phyloP scores from a whole-genome alignment of 176 grass and related monocot species.

The Ensete glaucum region DNA sequence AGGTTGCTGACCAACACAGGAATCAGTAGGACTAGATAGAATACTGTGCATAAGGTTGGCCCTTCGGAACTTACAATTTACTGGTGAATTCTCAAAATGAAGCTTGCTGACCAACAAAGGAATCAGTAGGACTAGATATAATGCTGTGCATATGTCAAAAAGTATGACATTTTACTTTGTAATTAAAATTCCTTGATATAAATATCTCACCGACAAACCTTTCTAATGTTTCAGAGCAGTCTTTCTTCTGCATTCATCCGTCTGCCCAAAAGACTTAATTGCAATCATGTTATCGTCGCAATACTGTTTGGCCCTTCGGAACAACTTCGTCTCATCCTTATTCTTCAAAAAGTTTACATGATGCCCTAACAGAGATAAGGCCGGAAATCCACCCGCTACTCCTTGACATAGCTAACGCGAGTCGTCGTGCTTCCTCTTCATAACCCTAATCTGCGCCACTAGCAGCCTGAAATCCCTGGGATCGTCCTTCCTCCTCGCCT shows the following conservation, averaged over 20 bases:
- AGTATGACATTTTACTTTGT: neutral
- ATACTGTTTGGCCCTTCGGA: constrained; percentile 30
- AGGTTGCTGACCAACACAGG: neutral
- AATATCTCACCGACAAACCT: neutral
- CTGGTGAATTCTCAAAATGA: neutral
- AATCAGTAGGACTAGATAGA: neutral
- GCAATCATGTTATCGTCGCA: constrained; percentile 31
- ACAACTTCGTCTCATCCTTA: constrained; percentile 38
- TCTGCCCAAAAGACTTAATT: constrained; percentile 29
- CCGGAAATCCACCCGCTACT: constrained; percentile 44
- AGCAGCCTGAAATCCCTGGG: constrained; percentile 41
- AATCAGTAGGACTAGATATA: neutral
- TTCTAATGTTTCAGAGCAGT: constrained; percentile 15
- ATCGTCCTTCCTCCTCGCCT: constrained; percentile 26
- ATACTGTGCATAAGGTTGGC: constrained; percentile 36
- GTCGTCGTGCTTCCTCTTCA: constrained; percentile 34
- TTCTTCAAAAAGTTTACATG: constrained; percentile 37
- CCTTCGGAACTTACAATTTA: constrained; percentile 4
- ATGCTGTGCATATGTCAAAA: neutral
- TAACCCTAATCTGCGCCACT: constrained; percentile 33
- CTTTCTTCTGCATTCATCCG: constrained; percentile 24
- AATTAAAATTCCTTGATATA: neutral
- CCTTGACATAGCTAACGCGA: constrained; percentile 33
- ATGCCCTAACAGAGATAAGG: constrained; percentile 45
- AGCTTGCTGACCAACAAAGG: neutral